Evolutionary conservation across 106 monocot genomes (phyloP), one percentile per base, ranked within the genome.

Genomic region (Dactylorhiza incarnata): DNA sequence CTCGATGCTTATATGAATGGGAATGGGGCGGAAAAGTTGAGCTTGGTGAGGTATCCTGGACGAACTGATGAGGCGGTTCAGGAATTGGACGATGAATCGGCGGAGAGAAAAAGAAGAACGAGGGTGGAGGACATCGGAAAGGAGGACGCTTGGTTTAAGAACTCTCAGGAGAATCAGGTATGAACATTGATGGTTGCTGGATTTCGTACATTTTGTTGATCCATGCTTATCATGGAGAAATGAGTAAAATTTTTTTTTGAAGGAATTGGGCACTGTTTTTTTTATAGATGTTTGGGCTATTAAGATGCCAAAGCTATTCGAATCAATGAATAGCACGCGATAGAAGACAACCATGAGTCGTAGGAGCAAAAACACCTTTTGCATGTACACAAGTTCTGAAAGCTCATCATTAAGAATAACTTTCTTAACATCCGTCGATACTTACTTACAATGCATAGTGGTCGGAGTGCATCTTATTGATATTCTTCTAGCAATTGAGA

Each of bases 141-240:
- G 83, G 96, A 97, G 77, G 96, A 97, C 47, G 93, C 91, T 10
- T 97, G 96, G 96, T 97, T 97, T 71, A 97, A 85, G 83, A 81
- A 12, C 8, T 79, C 76, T 5, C 48, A 75, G 45, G 75, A 85
- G 50, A 82, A 82, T 6, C 74, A 95, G 86, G 95, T 95, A 79
- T 16, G 92, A 88, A 81, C 10, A 8, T 47, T 49, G 16, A 7
- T 45, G 20, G n/a, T 45, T 47, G 1, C 71, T 52, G 13, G 25
- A 24, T 54, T 71, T 58, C 0, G 11, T 46, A n/a, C 45, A 22
- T 46, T 16, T 69, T 46, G 43, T 45, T 69, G 44, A 46, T 45
- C 16, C 5, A 52, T 69, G 69, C 45, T 44, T 17, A 69, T 17
- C 45, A 45, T 69, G 44, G 43, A 46, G 25, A 20, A 29, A 29